Evolutionary conservation across 257 asterid species (phyloP).

Genomic region (Fraxinus excelsior): DNA sequence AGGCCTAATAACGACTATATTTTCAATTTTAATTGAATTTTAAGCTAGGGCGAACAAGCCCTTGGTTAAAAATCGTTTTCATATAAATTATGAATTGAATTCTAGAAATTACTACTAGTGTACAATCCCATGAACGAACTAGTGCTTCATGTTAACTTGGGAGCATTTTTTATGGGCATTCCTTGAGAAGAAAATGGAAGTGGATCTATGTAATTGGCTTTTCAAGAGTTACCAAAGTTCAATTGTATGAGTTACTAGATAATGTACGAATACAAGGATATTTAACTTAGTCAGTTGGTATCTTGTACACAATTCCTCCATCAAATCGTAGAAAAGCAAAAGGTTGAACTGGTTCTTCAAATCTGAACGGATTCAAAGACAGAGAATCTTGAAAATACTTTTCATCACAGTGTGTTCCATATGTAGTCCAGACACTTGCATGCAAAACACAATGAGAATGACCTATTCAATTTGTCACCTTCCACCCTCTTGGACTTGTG

Average conservation of each 20-base stretch:
- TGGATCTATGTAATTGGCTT: slow-evolving; percentile 73
- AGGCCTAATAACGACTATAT: too few species aligned
- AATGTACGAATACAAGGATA: slow-evolving; percentile 69
- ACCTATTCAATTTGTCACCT: slow-evolving; percentile 40
- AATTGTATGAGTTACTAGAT: slow-evolving; percentile 68
- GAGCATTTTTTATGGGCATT: slow-evolving; percentile 73
- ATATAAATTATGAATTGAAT: too few species aligned
- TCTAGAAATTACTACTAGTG: too few species aligned
- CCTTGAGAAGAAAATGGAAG: slow-evolving; percentile 84
- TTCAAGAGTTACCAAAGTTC: slow-evolving; percentile 58
- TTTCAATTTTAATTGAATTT: too few species aligned
- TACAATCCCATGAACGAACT: not conserved
- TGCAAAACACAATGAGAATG: too few species aligned
- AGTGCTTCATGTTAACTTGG: slow-evolving; percentile 39
- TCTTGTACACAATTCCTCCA: slow-evolving; percentile 88
- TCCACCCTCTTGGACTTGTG: slow-evolving; percentile 89
- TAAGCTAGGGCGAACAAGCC: too few species aligned
- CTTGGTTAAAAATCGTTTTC: too few species aligned
- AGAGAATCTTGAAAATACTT: too few species aligned
- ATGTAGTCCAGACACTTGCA: too few species aligned
- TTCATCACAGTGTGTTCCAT: too few species aligned
- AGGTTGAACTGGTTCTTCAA: slow-evolving; percentile 64
- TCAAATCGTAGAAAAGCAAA: slow-evolving; percentile 76
- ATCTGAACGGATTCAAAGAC: slow-evolving; percentile 54
- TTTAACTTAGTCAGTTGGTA: slow-evolving; percentile 70